Evolutionary conservation across 2,329 filamentous ascomycete species (phyloP), one percentile per base, ranked within the genome.

Genomic region (Hypocrella siamensis): DNA sequence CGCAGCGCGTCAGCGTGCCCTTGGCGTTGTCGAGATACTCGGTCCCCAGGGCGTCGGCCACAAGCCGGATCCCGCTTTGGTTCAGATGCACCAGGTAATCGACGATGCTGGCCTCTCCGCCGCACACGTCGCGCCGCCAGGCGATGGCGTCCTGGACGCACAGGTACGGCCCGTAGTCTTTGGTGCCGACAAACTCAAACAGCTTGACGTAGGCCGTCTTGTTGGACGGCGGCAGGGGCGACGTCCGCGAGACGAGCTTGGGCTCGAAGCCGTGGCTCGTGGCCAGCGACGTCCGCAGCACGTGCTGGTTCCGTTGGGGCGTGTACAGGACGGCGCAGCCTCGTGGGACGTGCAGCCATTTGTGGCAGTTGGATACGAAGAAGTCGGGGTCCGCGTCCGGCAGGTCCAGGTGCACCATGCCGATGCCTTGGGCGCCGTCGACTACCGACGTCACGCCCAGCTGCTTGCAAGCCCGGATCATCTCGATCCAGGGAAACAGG

Each of bases 371-470:
- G 34, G 67, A 78, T 11, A 88, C 68, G 46, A 92, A 82, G 57
- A 93, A 94, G 52, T 94, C 86, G 0, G 84, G 76, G 39, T 85
- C 70, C 3, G 85, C 57, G 4, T 56, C 51, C 0, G 48, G 40
- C 11, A 94, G 55, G 51, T 92, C 70, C 6, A 94, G 52, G 1
- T 67, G 61, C 6, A 93, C 65, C 53, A 90, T 79, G 2, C 88
- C 88, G 17, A 93, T 58, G 1, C 79, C 78, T 53, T 96, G 88
- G 0, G 88, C 88, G 12, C 72, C 86, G 49, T 96, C 88, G 24
- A 94, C 61, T 15, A 83, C 59, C 43, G 78, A 85, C 33, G 88
- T 48, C 3, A 94, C 58, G 0, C 68, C 71, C 17, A 76, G 59
- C 35, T 76, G 67, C 28, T 63, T 67, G 50, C 85, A 93, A 1